A percentile compares a stretch with the other conserved stretches of the same genome.
Evolutionary conservation across 345 rosid genomes (phyloP).

Genomic region (Citrus trifoliata): DNA sequence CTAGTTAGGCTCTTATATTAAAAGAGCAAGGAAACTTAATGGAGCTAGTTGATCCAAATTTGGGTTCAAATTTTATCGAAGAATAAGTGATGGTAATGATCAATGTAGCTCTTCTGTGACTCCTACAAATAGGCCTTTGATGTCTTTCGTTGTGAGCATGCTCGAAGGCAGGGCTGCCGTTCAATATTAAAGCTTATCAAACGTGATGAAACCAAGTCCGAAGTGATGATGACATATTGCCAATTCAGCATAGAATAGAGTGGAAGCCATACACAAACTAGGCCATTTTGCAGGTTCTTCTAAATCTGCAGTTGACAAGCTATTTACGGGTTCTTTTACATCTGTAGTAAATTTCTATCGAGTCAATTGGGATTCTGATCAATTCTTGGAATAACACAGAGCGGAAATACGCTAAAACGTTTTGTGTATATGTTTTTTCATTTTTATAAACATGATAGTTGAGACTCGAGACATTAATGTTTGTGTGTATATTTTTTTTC

Average conservation of each 20-base stretch:
- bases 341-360: constrained; percentile 27
- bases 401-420: neutral
- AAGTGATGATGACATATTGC: constrained; percentile 16
- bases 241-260: neutral
- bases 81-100: constrained; percentile 36
- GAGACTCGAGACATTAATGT: no score
- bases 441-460: no score
- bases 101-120: constrained; percentile 2
- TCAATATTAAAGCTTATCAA: neutral
- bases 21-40: constrained; percentile 36
- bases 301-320: constrained; percentile 14
- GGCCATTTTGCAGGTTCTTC: constrained; percentile 17
- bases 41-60: constrained; percentile 42
- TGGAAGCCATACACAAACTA: constrained; percentile 2
- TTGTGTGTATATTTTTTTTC: no score
- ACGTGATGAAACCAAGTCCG: neutral
- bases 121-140: constrained; percentile 42
- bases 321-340: no score
- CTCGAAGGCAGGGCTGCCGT: constrained; percentile 41
- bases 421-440: no score
- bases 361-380: neutral
- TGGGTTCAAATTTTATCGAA: constrained; percentile 38
- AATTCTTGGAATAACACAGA: constrained; percentile 10
- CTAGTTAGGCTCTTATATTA: constrained; percentile 30
- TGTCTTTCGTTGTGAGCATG: constrained; percentile 59